Conservation (phyloP, 768 basidiomycete species). For the Psilocybe cubensis region DNA sequence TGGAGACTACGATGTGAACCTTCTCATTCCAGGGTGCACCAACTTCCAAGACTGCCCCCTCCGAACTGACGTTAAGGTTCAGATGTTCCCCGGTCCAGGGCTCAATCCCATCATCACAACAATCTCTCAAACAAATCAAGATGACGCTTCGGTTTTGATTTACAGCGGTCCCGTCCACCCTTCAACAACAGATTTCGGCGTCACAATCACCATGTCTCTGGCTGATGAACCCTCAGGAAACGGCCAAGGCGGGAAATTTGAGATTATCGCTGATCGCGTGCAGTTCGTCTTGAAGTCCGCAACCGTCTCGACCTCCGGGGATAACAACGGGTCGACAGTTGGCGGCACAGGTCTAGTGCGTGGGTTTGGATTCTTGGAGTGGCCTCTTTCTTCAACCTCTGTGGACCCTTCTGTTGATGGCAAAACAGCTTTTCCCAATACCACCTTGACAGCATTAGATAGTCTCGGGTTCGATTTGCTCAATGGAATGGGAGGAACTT, state of each 20-base stretch:
- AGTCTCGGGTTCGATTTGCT: constrained; percentile 62
- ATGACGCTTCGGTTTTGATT: constrained; percentile 63
- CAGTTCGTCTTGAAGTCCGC: constrained; percentile 75
- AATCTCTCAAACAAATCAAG: constrained; percentile 70
- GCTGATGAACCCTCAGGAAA: constrained; percentile 64
- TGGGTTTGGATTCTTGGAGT: constrained; percentile 91
- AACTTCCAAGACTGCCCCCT: constrained; percentile 77
- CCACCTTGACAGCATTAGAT: constrained; percentile 72
- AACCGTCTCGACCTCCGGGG: constrained; percentile 40
- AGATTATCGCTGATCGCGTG: constrained; percentile 86
- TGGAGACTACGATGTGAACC: constrained; percentile 82
- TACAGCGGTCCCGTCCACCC: constrained; percentile 89
- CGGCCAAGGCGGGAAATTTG: constrained; percentile 70
- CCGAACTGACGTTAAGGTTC: constrained; percentile 83
- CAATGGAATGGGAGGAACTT: constrained; percentile 56
- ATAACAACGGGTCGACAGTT: constrained; percentile 33
- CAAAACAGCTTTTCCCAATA: constrained; percentile 64
- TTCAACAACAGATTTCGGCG: constrained; percentile 68
- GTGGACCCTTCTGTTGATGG: constrained; percentile 50
- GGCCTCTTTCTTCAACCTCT: constrained; percentile 56
- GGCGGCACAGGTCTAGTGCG: constrained; percentile 36
- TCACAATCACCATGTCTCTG: constrained; percentile 77
- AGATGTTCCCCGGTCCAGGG: constrained; percentile 77
- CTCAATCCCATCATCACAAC: constrained; percentile 68
- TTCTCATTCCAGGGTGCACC: constrained; percentile 87